Percentiles rank a stretch among this genome's conserved stretches.
Conservation (phyloP, 352 stramenopile genomes). For the Phytophthora quininea region DNA sequence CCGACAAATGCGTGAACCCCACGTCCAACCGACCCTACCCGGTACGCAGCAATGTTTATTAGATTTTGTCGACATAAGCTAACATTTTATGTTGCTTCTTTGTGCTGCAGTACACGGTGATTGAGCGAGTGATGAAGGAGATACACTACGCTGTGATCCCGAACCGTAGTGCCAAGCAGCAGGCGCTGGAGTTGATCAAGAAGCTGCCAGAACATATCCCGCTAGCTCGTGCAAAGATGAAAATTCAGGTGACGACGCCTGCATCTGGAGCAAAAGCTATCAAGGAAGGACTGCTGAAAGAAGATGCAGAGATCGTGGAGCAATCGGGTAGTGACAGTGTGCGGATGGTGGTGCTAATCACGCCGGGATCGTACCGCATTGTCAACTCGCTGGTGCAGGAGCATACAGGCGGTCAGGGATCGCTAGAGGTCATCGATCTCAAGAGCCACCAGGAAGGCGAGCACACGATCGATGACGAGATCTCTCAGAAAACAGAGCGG, state of each 20-base stretch:
- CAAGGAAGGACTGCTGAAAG: conserved; percentile 62
- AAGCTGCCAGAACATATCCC: conserved; percentile 92
- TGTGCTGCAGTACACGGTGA: conserved; percentile 85
- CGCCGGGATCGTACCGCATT: conserved; percentile 76
- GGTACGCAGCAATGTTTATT: conserved; percentile 31
- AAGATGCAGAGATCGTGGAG: conserved; percentile 73
- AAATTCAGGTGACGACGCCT: conserved; percentile 85
- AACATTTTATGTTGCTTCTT: not conserved
- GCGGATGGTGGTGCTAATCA: conserved; percentile 76
- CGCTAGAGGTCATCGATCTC: conserved; percentile 93
- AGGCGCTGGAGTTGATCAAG: conserved; percentile 97
- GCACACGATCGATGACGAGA: conserved; percentile 92
- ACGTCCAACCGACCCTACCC: conserved; percentile 95
- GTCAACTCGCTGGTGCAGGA: conserved; percentile 76
- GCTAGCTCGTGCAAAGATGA: conserved; percentile 98
- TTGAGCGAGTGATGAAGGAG: conserved; percentile 96
- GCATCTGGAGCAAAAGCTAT: conserved; percentile 52
- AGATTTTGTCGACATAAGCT: not conserved
- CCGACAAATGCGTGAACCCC: conserved; percentile 97
- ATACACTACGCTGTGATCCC: conserved; percentile 95
- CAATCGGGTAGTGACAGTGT: conserved; percentile 61
- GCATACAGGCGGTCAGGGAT: conserved; percentile 55
- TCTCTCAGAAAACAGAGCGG: conserved; percentile 86
- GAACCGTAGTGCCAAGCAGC: conserved; percentile 96
- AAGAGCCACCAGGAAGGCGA: conserved; percentile 92